These are phyloP conservation scores for Gnaphalium uliginosum DNA, from an alignment of 129 eudicot species.

Conservation along the genomic window DNA sequence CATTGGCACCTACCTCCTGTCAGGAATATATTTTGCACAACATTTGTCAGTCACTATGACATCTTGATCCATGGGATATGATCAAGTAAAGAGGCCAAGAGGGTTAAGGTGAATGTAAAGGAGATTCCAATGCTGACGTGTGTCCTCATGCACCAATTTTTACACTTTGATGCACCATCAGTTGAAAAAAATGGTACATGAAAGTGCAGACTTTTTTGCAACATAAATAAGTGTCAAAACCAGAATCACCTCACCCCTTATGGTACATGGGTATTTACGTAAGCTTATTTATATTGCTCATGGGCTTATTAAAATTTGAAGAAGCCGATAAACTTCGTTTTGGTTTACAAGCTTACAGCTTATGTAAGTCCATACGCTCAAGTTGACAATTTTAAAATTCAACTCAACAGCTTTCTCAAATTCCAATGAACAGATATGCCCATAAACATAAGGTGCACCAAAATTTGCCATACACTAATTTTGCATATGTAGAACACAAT, in stretches of 20 bases:
- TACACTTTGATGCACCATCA: too few species aligned
- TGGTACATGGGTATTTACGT: not conserved
- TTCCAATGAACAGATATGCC: not conserved
- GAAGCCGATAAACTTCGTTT: not conserved
- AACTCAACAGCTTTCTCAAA: not conserved
- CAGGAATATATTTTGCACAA: constrained; percentile 16
- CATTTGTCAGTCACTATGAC: not conserved
- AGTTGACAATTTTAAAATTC: not conserved
- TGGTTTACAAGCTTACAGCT: not conserved
- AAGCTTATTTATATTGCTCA: not conserved
- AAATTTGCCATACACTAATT: not conserved
- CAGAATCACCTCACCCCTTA: too few species aligned
- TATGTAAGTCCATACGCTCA: not conserved
- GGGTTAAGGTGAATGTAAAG: too few species aligned
- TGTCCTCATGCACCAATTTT: too few species aligned
- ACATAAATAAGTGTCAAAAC: not conserved
- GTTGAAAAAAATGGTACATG: too few species aligned
- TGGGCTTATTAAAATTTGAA: not conserved
- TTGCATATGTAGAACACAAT: too few species aligned
- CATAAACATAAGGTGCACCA: not conserved
- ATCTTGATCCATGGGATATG: not conserved
- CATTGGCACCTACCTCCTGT: constrained; percentile 57
- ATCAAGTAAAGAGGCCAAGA: not conserved
- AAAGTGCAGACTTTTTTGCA: not conserved
- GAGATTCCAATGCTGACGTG: too few species aligned